Evolutionary conservation across 73 alveolate genomes (phyloP), one percentile per base, ranked within the genome.

Genomic region (Paramecium tetraurelia): DNA sequence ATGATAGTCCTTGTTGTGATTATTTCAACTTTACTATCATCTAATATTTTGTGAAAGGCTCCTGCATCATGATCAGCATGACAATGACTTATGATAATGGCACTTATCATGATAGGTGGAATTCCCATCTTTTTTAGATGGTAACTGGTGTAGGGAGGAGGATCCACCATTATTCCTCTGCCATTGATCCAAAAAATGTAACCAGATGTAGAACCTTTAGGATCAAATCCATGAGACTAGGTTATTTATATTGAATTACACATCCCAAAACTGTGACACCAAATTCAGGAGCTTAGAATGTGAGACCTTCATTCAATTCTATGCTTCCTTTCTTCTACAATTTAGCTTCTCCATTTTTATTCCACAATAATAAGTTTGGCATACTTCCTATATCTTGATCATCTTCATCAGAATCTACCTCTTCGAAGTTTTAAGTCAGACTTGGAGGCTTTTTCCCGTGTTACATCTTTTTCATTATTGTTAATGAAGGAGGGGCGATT

Each of bases 21-120:
- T 20, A 89, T 83, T 46, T 89, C 94, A 71, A 89, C 94, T 21
- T 83, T 89, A 24, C 85, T 71, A 36, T 69, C 92, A 44, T 89
- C 94, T 16, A 89, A 40, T 1, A 89, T 58, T 89, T 89, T 89
- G 27, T 77, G 86, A 59, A 89, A 89, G 9, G 92, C 87, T 1
- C 94, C 94, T 43, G 94, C 94, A 89, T 89, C 94, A 89, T 89
- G 94, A 71, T 89, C 94, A 5, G 92, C 94, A 71, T 89, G 94
- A 29, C 94, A 89, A 71, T 89, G 94, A 38, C 92, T 89, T 10
- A 89, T 89, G 27, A 89, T 89, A 2, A 89, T 89, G 11, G 92
- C 94, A 68, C 84, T 59, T 10, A 89, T 89, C 88, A 89, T 18
- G 2, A 89, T 48, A 27, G 92, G 86, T 41, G 94, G 94, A 27